Base-by-base conservation (phyloP, 202 grass and related monocot species). In the Cymbopogon flexuosus region DNA sequence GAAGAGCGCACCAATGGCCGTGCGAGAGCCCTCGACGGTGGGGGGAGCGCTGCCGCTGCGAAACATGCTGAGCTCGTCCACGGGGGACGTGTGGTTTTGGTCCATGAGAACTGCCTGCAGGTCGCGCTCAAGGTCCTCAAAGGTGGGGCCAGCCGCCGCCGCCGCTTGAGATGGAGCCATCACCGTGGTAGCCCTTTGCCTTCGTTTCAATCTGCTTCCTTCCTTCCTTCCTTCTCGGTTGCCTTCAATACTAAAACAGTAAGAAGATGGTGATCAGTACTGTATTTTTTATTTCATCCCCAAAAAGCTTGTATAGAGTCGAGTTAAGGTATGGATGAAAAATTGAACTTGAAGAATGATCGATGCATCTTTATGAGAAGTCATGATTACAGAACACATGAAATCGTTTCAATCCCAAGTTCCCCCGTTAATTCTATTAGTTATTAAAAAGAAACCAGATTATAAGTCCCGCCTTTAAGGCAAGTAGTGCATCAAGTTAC, bases 21-120 rank as follows among this genome's bases (percentile, higher is more conserved):
- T 91, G 45, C 95, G 84, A 42, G 92, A 88, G 14, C 92, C 94
- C 79, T 97, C 92, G 0, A 97, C 95, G 1, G 92, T 97, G 5
- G 95, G 95, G 11, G 95, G 94, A 21, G 94, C 94, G 30, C 94
- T 97, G 43, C 94, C 94, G 15, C 89, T 92, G 27, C 94, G 94
- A 68, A 81, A 90, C 7, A 94, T 94, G 85, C 82, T 93, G 45
- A 97, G 90, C 62, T 97, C 95, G 67, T 94, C 86, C 0, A 73
- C 51, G 7, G 91, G 78, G 2, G 89, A 27, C 10, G 73, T 80
- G 3, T 86, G 83, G 81, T 97, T 92, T 75, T 94, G 90, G 19
- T 93, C 95, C 70, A 88, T 81, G 54, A 94, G 51, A 52, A 97
- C 75, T 22, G 89, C 92, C 68, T 97, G 86, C 46, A 97, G 70